Base-by-base conservation (phyloP, 73 alveolate species). In the Stentor roeselii region DNA sequence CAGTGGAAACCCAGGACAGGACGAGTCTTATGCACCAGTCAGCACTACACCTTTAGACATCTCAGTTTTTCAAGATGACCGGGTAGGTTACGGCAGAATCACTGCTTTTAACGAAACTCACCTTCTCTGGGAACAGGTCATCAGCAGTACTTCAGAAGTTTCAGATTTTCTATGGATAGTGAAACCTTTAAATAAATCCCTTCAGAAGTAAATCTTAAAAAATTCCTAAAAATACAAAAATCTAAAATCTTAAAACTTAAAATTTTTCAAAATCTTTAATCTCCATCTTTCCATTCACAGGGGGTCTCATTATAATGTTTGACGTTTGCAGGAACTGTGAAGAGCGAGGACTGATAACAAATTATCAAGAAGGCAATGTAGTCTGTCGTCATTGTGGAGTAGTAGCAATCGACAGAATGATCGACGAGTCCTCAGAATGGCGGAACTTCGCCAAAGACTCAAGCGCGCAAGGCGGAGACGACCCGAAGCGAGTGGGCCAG, bases 391-490 rank as follows among this genome's bases (percentile, higher is more conserved):
- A 21, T 21, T 67, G 80, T 67, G 80, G 80, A 21, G 0, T 15
- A 67, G 80, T 67, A 27, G 41, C 21, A 32, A 40, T 14, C 42
- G 41, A 30, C 37, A 21, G 80, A 11, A 67, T 67, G 21, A 67
- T 67, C 37, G 80, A 67, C 2, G 80, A 67, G 11, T 21, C 80
- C 37, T 2, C 37, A n/a, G 80, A 67, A 67, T 21, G 41, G 37
- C 21, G 80, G 37, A 67, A 67, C 34, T 67, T 67, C 41, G n/a
- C 80, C 27, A 67, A 67, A 32, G 80, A 67, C 37, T 15, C 50
- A 36, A 67, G 41, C 11, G 21, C 80, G 34, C n/a, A 32, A 21
- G 80, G 80, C 34, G 80, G 80, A 27, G 80, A 67, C 41, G 80
- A 67, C 37, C n/a, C 80, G 0, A 67, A 67, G 34, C n/a, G 80